These are phyloP conservation scores for Corchorus capsularis DNA, from an alignment of 345 rosid genomes.

Conservation along the genomic window DNA sequence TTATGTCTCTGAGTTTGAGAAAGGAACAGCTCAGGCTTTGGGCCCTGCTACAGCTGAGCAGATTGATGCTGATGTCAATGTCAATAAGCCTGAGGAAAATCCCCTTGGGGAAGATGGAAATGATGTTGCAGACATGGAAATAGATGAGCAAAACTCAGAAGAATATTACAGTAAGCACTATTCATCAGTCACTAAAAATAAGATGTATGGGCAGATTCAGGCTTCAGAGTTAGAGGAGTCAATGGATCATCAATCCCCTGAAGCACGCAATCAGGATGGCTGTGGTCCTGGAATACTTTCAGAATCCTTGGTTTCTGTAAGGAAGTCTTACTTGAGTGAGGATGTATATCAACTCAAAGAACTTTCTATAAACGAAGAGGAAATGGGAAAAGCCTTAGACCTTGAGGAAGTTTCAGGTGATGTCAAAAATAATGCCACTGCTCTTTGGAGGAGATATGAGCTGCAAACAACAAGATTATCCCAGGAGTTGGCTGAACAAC, in stretches of 20 bases:
- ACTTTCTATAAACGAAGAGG: slow-evolving; percentile 49
- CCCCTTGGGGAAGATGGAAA: slow-evolving; percentile 38
- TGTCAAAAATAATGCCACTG: slow-evolving; percentile 44
- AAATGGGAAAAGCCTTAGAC: slow-evolving; percentile 42
- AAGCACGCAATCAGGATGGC: slow-evolving; percentile 32
- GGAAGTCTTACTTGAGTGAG: slow-evolving; percentile 45
- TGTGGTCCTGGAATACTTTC: slow-evolving; percentile 37
- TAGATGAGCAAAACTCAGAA: slow-evolving; percentile 53
- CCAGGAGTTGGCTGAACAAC: slow-evolving; percentile 91
- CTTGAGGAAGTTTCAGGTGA: slow-evolving; percentile 46
- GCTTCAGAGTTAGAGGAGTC: slow-evolving; percentile 41
- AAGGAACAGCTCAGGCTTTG: slow-evolving; percentile 80
- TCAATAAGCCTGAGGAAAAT: slow-evolving; percentile 52
- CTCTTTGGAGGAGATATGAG: slow-evolving; percentile 85
- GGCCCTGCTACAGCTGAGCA: slow-evolving; percentile 94
- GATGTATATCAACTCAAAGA: slow-evolving; percentile 41
- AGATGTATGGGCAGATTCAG: slow-evolving; percentile 42
- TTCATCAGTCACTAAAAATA: slow-evolving; percentile 37
- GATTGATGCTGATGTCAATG: slow-evolving; percentile 50
- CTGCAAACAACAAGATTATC: slow-evolving; percentile 71
- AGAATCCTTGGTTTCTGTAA: slow-evolving; percentile 57
- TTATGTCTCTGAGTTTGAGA: slow-evolving; percentile 65
- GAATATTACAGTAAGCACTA: slow-evolving; percentile 35
- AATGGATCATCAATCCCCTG: slow-evolving; percentile 36
- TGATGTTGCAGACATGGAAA: slow-evolving; percentile 60